phyloP scores from a whole-genome alignment of 2,329 filamentous ascomycete species.

The Dactylonectria estremocensis region DNA sequence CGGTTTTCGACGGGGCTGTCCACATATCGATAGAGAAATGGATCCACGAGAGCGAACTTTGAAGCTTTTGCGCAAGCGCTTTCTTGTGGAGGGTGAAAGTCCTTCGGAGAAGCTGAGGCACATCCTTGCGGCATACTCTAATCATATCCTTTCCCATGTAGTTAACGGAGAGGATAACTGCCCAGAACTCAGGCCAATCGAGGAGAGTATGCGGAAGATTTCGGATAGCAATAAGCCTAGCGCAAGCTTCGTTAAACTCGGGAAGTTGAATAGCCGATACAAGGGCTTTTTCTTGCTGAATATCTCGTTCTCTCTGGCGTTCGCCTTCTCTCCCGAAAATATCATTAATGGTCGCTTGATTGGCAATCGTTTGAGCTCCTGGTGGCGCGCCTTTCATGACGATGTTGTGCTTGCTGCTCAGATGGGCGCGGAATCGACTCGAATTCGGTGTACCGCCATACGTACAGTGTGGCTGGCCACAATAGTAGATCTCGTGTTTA shows the following conservation, averaged over 20 bases:
- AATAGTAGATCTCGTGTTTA: conserved; percentile 8
- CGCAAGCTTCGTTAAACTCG: conserved; percentile 10
- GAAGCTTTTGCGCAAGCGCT: conserved; percentile 9
- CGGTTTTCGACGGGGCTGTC: conserved; percentile 10
- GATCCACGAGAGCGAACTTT: conserved; percentile 12
- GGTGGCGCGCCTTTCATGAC: conserved; percentile 10
- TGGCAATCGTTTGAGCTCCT: conserved; percentile 9
- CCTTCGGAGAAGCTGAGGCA: conserved; percentile 8
- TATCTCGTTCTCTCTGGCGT: conserved; percentile 9
- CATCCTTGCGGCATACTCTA: conserved; percentile 11
- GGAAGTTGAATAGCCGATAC: conserved; percentile 8
- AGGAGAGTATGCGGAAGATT: conserved; percentile 8
- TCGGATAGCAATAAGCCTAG: conserved; percentile 8
- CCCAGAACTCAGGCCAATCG: conserved; percentile 7
- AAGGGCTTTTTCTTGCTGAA: conserved; percentile 9
- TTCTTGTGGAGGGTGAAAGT: conserved; percentile 12
- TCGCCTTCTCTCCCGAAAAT: conserved; percentile 10
- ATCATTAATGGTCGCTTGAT: conserved; percentile 10
- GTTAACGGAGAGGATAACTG: conserved; percentile 9
- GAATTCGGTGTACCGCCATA: conserved; percentile 10
- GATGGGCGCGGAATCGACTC: conserved; percentile 7
- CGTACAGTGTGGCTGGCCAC: conserved; percentile 9
- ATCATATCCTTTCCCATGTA: conserved; percentile 13
- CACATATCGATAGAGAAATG: conserved; percentile 13
- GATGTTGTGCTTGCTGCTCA: conserved; percentile 9